Conservation (phyloP, 1,139 yeast species). For the Hansenula sp. region DNA sequence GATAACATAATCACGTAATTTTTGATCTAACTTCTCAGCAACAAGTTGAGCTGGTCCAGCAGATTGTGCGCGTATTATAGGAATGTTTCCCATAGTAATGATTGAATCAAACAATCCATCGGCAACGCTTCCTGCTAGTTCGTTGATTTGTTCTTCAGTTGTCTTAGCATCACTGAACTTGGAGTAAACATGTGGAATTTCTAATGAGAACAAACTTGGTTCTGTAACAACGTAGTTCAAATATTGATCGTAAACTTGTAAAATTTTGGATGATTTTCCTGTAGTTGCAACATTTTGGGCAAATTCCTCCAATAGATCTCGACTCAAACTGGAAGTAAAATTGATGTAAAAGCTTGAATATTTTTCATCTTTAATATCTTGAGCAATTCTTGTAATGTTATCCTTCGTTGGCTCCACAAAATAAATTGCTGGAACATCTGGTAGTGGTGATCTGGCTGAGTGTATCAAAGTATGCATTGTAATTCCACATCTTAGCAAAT, state of each 20-base stretch:
- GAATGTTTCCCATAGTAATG: constrained; percentile 74
- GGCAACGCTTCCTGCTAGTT: constrained; percentile 64
- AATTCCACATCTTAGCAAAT: constrained; percentile 80
- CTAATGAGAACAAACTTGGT: constrained; percentile 82
- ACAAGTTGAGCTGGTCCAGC: constrained; percentile 96
- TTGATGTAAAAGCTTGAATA: constrained; percentile 81
- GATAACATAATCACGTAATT: constrained; percentile 76
- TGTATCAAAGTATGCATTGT: constrained; percentile 79
- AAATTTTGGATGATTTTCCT: constrained; percentile 64
- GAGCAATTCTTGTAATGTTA: constrained; percentile 62
- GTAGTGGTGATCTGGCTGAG: constrained; percentile 68
- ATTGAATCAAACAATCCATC: constrained; percentile 77
- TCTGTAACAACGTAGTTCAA: constrained; percentile 90
- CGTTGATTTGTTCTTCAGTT: constrained; percentile 69
- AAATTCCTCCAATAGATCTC: constrained; percentile 80
- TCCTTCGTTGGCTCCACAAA: constrained; percentile 84
- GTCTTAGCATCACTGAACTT: constrained; percentile 66
- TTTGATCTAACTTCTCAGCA: constrained; percentile 79
- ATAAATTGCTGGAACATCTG: constrained; percentile 93
- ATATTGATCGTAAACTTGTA: constrained; percentile 92
- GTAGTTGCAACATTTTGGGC: constrained; percentile 77
- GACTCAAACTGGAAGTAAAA: constrained; percentile 73
- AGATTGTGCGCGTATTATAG: constrained; percentile 84
- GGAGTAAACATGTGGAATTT: constrained; percentile 60
- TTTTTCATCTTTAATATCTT: constrained; percentile 67